phyloP scores from a whole-genome alignment of 257 asterid genomes.

The Echites panduratus region DNA sequence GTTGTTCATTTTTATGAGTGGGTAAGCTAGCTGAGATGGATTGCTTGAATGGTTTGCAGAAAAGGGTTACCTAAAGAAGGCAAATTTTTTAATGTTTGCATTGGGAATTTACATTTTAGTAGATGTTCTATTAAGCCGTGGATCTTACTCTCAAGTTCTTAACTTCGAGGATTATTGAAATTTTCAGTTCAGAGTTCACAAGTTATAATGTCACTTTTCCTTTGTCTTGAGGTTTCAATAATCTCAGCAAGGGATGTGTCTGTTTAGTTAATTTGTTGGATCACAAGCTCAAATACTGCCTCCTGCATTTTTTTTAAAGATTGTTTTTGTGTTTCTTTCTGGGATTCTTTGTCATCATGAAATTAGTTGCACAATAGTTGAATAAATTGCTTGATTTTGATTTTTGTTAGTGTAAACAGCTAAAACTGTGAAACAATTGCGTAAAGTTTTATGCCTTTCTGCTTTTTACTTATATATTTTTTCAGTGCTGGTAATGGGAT shows the following conservation, averaged over 20 bases:
- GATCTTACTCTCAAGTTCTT: slow-evolving; percentile 2
- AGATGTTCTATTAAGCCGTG: neutral
- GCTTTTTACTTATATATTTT: neutral
- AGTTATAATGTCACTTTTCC: neutral
- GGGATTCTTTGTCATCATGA: neutral
- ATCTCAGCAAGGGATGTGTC: neutral
- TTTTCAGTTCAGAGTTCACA: neutral
- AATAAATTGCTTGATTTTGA: neutral
- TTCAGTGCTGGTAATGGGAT: slow-evolving; percentile 27
- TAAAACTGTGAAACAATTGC: neutral
- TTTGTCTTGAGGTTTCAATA: neutral
- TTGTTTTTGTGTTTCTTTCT: no score
- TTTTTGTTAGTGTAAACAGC: neutral
- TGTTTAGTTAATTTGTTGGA: slow-evolving; percentile 3
- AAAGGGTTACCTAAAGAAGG: slow-evolving; percentile 1
- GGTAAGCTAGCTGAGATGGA: neutral
- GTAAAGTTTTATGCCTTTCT: neutral
- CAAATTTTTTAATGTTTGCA: neutral
- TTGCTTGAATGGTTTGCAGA: neutral
- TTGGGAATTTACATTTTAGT: neutral
- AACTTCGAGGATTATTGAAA: neutral
- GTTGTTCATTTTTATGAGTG: neutral
- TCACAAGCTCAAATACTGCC: neutral
- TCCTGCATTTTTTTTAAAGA: neutral
- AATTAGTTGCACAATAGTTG: neutral